A percentile compares a stretch with the other conserved stretches of the same genome.
Conservation (phyloP, 148 eudicot genomes). For the Euryodendron excelsum region DNA sequence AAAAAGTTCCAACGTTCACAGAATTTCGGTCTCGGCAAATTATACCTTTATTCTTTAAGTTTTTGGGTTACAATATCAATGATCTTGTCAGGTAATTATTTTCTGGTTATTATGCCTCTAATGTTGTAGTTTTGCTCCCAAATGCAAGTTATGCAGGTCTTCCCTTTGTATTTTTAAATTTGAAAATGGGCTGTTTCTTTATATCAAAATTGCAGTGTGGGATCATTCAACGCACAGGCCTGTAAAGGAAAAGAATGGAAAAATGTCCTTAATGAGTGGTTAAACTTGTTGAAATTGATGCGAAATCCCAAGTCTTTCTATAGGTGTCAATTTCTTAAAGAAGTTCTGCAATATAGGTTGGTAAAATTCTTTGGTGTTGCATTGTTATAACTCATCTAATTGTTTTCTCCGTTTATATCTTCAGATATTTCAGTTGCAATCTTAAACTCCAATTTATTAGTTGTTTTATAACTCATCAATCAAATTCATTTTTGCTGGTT, state of each 20-base stretch:
- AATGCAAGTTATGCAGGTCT: background rate
- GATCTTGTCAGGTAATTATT: slow-evolving; percentile 34
- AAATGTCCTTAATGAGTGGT: slow-evolving; percentile 75
- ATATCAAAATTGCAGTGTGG: slow-evolving; percentile 52
- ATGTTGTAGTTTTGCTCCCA: background rate
- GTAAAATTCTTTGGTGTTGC: slow-evolving; percentile 16
- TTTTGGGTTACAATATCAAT: slow-evolving; percentile 60
- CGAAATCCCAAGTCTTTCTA: slow-evolving; percentile 65
- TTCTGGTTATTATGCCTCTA: background rate
- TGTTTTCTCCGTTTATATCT: background rate
- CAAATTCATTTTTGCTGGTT: background rate
- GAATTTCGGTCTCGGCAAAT: slow-evolving; percentile 71
- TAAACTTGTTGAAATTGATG: slow-evolving; percentile 60
- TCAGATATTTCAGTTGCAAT: background rate
- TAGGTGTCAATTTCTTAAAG: slow-evolving; percentile 58
- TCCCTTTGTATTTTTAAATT: background rate
- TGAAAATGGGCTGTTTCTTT: background rate
- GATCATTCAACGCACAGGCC: slow-evolving; percentile 36
- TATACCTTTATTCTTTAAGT: slow-evolving; percentile 76
- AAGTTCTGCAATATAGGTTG: slow-evolving; percentile 71
- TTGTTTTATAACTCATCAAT: background rate
- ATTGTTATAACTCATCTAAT: background rate
- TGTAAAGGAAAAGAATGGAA: slow-evolving; percentile 67
- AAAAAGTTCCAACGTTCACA: slow-evolving; percentile 52
- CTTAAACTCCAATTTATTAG: background rate